Conservation (phyloP, 495 filamentous ascomycete genomes). For the Neurospora sp. region DNA sequence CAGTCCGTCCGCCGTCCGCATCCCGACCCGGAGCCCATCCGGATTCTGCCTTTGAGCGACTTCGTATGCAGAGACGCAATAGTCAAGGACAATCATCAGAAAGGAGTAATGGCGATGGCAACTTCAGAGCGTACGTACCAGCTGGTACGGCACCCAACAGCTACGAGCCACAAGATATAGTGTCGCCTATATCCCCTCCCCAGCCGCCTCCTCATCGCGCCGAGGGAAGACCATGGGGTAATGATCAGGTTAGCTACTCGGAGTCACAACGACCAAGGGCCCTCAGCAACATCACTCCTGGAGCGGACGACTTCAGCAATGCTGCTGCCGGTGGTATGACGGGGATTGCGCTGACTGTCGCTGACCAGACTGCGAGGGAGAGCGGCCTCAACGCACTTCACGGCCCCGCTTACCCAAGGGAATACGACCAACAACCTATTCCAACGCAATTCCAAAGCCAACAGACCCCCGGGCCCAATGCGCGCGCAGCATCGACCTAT, state of each 20-base stretch:
- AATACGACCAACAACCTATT: slow-evolving; percentile 25
- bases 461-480: slow-evolving; percentile 5
- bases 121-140: slow-evolving; percentile 9
- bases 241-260: slow-evolving; percentile 11
- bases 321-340: slow-evolving; percentile 64
- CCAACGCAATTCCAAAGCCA: slow-evolving; percentile 25
- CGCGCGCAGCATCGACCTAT: slow-evolving; percentile 10
- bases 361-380: slow-evolving; percentile 59
- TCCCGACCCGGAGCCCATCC: slow-evolving; percentile 29
- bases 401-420: slow-evolving; percentile 35
- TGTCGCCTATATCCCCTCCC: slow-evolving; percentile 13
- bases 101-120: slow-evolving; percentile 5
- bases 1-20: slow-evolving; percentile 16
- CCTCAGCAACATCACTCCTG: slow-evolving; percentile 55
- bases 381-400: slow-evolving; percentile 61
- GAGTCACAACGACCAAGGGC: neutral
- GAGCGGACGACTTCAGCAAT: slow-evolving; percentile 64
- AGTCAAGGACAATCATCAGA: slow-evolving; percentile 19
- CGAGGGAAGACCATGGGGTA: slow-evolving; percentile 1
- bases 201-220: slow-evolving; percentile 18
- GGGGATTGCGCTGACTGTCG: slow-evolving; percentile 64
- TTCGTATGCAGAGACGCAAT: slow-evolving; percentile 28
- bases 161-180: slow-evolving; percentile 8
- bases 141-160: slow-evolving; percentile 3
- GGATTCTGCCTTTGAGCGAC: slow-evolving; percentile 31